Base-by-base conservation (phyloP, 805 yeast species). In the Cyberlindnera mycetangii region DNA sequence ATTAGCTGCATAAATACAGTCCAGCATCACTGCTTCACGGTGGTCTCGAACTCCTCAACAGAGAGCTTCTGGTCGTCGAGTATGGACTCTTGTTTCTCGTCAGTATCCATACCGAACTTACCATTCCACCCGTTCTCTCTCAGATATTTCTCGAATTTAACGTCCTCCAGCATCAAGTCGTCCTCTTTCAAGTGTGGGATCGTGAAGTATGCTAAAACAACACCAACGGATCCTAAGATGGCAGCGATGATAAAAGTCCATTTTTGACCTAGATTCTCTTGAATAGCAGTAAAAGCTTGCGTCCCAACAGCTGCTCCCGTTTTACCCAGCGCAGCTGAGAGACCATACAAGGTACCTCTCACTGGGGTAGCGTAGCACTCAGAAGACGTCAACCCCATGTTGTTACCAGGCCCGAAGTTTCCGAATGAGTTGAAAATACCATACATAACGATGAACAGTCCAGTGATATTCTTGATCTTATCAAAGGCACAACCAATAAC, bases 231-330 rank as follows among this genome's bases (percentile, higher is more conserved):
- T 41, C 93, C 92, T 55, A 85, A 74, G 40, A 76, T 68, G 12
- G 93, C 93, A 20, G 90, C 85, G 54, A 85, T 82, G 52, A 85
- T 85, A 55, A 85, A 85, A 5, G 92, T 85, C 87, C 88, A 85
- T 48, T 67, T 68, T 54, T 77, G 69, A 28, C 93, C 93, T 50
- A 82, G 68, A 56, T 83, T 63, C 33, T 56, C 62, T 63, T 81
- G 79, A 52, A 85, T 83, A 15, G 88, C 85, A 9, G 81, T 77
- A 66, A 86, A 85, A 16, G 75, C 75, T 59, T 81, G 77, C 18
- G 89, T 83, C 21, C 93, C 93, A 18, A 83, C 80, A 18, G 83
- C 89, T 14, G 92, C 93, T 44, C 93, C 95, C 20, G 83, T 84
- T 62, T 85, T 85, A 45, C 93, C 93, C 37, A 83, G 68, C 3